phyloP scores from a whole-genome alignment of 345 rosid species.

The Moringa oleifera region DNA sequence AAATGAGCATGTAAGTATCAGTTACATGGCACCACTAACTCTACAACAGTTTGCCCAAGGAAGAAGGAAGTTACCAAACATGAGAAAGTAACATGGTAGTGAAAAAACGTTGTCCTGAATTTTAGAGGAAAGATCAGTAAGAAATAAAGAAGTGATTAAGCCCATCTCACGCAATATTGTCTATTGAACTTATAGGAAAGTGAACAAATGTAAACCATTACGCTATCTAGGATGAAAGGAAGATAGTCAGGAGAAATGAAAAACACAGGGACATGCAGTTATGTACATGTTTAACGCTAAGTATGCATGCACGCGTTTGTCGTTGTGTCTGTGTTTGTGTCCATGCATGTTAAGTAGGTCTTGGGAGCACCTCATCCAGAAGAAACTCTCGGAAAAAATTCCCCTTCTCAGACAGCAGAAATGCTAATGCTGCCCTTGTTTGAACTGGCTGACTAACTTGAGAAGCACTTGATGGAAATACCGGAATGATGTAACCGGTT shows the following conservation, averaged over 20 bases:
- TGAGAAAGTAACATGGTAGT: neutral
- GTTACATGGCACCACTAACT: neutral
- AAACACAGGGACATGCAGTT: neutral
- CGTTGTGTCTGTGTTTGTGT: neutral
- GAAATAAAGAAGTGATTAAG: neutral
- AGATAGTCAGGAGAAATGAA: neutral
- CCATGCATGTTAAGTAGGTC: neutral
- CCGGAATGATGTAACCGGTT: conserved; percentile 28
- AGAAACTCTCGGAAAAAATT: conserved; percentile 92
- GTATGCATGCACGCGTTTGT: neutral
- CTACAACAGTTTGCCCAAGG: neutral
- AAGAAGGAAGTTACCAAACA: neutral
- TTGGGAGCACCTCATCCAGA: conserved; percentile 77
- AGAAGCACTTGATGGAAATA: conserved; percentile 30
- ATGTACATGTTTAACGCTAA: neutral
- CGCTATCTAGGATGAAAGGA: neutral
- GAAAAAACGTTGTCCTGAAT: neutral
- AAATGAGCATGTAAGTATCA: neutral
- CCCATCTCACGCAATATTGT: neutral
- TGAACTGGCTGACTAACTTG: conserved; percentile 55
- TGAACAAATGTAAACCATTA: too few relatives aligned
- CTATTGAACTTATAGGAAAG: neutral
- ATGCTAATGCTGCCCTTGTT: conserved; percentile 86
- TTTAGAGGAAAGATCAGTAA: neutral
- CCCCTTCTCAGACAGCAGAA: conserved; percentile 83